Base-by-base conservation (phyloP, 192 early-diverging fungal species). In the Podila epigama region DNA sequence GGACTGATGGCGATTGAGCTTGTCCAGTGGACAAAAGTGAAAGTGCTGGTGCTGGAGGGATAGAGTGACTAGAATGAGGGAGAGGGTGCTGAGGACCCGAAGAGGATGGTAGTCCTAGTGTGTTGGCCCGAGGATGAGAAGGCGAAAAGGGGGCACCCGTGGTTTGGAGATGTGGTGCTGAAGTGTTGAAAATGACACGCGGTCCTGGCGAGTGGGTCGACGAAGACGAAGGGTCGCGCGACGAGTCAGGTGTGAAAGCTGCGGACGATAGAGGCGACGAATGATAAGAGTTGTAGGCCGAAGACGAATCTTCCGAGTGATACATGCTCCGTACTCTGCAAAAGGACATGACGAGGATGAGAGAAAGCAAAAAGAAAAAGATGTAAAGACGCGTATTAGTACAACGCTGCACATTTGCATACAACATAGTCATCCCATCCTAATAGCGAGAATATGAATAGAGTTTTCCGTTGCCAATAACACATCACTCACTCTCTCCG, bases 261-360 rank as follows among this genome's bases (percentile, higher is more conserved):
- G 60, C 31, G 2, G 73, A 77, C 52, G 52, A 54, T 32, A 77
- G 35, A 2, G 73, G 73, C 12, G 73, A 68, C 0, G 73, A 77
- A 0, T 77, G 73, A 48, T 55, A 62, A 3, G 72, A 68, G 51
- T 75, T 75, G 60, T 58, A 50, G 0, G 28, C 51, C 20, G 58
- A 68, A 7, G 53, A 28, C 15, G 66, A 58, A n/a, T 77, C 73
- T 29, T 77, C 73, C 11, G 73, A 68, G 12, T 77, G 73, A 16
- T 77, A 77, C 65, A 77, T 68, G 31, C 73, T 77, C 54, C 73
- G 61, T 20, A 77, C 73, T n/a, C 70, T 75, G 39, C 9, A 10
- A 15, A 11, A 31, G 58, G 12, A 56, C 6, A 9, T 15, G 39
- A 40, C 0, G 22, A 33, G 20, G 1, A 0, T 41, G 0, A n/a